phyloP scores from a whole-genome alignment of 768 basidiomycete genomes.

The Amanita phalloides region DNA sequence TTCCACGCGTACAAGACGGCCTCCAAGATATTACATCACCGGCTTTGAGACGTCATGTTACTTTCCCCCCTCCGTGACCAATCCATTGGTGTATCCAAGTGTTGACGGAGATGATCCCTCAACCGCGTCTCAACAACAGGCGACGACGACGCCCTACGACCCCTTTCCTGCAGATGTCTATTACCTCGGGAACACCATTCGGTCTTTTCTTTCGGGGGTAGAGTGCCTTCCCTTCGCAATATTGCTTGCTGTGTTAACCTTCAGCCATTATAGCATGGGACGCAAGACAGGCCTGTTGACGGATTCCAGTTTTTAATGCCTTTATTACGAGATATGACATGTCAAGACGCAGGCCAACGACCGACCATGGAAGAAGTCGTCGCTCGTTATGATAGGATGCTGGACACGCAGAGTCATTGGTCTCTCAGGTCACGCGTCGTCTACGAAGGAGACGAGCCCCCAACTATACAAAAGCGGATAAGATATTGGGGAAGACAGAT shows the following conservation, averaged over 20 bases:
- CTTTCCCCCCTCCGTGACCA: constrained; percentile 13
- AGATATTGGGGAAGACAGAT: not conserved
- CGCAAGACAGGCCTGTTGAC: not conserved
- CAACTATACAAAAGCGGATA: not conserved
- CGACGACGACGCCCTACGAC: constrained; percentile 23
- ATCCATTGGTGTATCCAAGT: constrained; percentile 15
- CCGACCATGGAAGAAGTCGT: constrained; percentile 17
- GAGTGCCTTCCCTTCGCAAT: not conserved
- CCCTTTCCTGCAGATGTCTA: constrained; percentile 35
- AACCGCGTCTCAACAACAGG: constrained; percentile 19
- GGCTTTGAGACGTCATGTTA: constrained; percentile 20
- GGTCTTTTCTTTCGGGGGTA: constrained; percentile 21
- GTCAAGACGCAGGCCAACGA: constrained; percentile 13
- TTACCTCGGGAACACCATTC: constrained; percentile 28
- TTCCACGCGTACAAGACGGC: constrained; percentile 12
- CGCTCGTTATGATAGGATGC: constrained; percentile 10
- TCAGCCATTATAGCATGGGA: not conserved
- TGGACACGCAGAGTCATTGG: constrained; percentile 5
- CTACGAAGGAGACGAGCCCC: not conserved
- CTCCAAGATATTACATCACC: constrained; percentile 18
- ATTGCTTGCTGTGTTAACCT: not conserved
- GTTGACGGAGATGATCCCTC: not conserved
- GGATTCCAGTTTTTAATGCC: constrained; percentile 10
- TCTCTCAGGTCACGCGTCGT: constrained; percentile 15
- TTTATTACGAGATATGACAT: constrained; percentile 16